Evolutionary conservation across 2,329 filamentous ascomycete genomes (phyloP).

Genomic region (Penicillium corylophilum): DNA sequence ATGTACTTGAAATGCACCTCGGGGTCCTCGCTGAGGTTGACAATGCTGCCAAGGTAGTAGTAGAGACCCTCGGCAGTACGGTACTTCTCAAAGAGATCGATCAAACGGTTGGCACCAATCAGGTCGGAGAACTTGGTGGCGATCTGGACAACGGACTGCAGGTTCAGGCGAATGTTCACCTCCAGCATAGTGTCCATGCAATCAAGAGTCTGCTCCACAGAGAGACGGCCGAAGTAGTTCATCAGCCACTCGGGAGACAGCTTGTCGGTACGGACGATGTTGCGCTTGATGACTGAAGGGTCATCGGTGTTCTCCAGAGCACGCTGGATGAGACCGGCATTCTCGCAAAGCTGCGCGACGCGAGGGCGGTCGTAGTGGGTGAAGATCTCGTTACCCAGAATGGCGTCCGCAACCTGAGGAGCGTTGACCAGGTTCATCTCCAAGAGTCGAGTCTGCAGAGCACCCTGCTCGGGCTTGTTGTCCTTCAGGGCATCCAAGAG

Average conservation of each 20-base stretch:
- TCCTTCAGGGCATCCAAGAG: slow-evolving; percentile 91
- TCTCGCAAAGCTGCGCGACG: slow-evolving; percentile 88
- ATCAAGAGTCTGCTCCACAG: slow-evolving; percentile 90
- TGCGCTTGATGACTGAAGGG: slow-evolving; percentile 83
- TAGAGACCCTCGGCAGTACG: slow-evolving; percentile 95
- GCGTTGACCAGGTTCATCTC: slow-evolving; percentile 99
- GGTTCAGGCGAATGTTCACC: slow-evolving; percentile 92
- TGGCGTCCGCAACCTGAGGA: slow-evolving; percentile 95
- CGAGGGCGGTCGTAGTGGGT: slow-evolving; percentile 90
- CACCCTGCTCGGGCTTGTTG: slow-evolving; percentile 89
- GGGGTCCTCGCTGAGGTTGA: slow-evolving; percentile 91
- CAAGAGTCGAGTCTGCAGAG: slow-evolving; percentile 87
- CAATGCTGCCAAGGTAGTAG: slow-evolving; percentile 97
- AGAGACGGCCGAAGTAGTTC: slow-evolving; percentile 89
- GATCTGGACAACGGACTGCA: slow-evolving; percentile 91
- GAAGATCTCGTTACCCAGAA: slow-evolving; percentile 98
- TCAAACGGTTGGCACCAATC: slow-evolving; percentile 79
- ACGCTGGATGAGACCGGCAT: slow-evolving; percentile 80
- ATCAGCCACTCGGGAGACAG: slow-evolving; percentile 89
- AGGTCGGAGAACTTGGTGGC: slow-evolving; percentile 98
- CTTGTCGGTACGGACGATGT: slow-evolving; percentile 77
- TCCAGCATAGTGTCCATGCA: slow-evolving; percentile 96
- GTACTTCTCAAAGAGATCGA: slow-evolving; percentile 96
- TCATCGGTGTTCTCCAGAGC: slow-evolving; percentile 96
- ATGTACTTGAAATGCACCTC: slow-evolving; percentile 99